These are phyloP conservation scores for Cylindrotheca closterium DNA, from an alignment of 108 stramenopile species.

Conservation along the genomic window DNA sequence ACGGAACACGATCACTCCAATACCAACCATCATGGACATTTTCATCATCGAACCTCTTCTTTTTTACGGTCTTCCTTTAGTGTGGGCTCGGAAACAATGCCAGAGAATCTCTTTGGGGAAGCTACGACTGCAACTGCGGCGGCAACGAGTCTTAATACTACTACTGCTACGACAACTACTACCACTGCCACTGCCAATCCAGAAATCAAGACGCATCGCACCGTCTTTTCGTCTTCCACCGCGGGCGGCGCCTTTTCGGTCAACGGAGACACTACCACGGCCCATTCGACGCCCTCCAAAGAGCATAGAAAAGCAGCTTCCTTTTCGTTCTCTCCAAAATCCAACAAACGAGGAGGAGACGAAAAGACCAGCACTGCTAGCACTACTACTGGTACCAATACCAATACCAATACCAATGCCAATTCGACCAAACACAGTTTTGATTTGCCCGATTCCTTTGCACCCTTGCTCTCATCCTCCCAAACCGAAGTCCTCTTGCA, in stretches of 20 bases:
- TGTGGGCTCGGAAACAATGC: neutral
- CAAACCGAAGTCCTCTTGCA: conserved; percentile 68
- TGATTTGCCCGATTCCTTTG: conserved; percentile 85
- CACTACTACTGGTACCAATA: neutral
- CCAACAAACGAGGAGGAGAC: neutral
- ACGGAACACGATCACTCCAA: no score
- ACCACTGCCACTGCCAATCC: no score
- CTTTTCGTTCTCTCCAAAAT: no score
- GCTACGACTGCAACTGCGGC: neutral
- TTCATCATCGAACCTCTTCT: neutral
- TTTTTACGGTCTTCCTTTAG: conserved; percentile 2
- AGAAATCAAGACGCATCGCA: no score
- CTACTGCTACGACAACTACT: neutral
- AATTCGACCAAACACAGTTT: neutral
- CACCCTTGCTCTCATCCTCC: conserved; percentile 80
- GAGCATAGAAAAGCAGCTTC: no score
- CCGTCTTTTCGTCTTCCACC: no score
- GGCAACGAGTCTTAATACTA: neutral
- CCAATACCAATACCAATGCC: neutral
- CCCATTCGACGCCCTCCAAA: no score
- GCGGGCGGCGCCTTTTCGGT: no score
- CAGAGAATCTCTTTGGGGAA: no score
- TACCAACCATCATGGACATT: neutral
- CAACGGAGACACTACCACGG: no score
- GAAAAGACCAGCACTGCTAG: neutral